Percentiles rank a stretch among this genome's conserved stretches.
These are phyloP conservation scores for Ophiosphaerella herpotricha DNA, from an alignment of 2,329 filamentous ascomycete species.

Conservation along the genomic window DNA sequence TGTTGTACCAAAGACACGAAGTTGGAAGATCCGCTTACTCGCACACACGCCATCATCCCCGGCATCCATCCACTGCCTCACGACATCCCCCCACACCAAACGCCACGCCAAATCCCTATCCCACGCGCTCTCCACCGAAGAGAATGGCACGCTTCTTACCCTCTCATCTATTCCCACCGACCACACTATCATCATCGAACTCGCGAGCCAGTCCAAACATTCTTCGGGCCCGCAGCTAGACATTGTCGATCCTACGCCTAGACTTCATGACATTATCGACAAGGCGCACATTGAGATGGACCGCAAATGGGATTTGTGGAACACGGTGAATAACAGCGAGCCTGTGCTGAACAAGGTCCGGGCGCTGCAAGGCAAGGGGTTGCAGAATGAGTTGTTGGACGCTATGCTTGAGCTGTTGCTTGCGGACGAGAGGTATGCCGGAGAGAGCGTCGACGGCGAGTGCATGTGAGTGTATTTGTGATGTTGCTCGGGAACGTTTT, in stretches of 20 bases:
- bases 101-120: slow-evolving; percentile 27
- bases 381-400: slow-evolving; percentile 36
- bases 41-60: slow-evolving; percentile 25
- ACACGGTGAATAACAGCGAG: slow-evolving; percentile 32
- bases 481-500: no score
- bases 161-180: slow-evolving; percentile 26
- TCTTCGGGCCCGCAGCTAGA: slow-evolving; percentile 35
- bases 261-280: slow-evolving; percentile 36
- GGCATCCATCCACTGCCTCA: slow-evolving; percentile 31
- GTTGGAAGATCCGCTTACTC: slow-evolving; percentile 41
- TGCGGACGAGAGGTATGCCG: slow-evolving; percentile 40
- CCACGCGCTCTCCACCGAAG: slow-evolving; percentile 15
- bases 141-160: slow-evolving; percentile 35
- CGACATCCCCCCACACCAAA: slow-evolving; percentile 27
- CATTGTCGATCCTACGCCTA: slow-evolving; percentile 36
- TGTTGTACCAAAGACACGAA: slow-evolving; percentile 33
- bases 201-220: slow-evolving; percentile 11
- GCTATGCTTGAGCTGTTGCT: slow-evolving; percentile 42
- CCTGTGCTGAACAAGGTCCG: slow-evolving; percentile 35
- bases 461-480: neutral
- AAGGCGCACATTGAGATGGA: slow-evolving; percentile 36
- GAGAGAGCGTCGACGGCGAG: slow-evolving; percentile 8
- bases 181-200: slow-evolving; percentile 34
- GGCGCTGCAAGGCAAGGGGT: slow-evolving; percentile 31
- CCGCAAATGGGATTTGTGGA: slow-evolving; percentile 40